phyloP scores from a whole-genome alignment of 805 yeast species.

The Candida ovalis region DNA sequence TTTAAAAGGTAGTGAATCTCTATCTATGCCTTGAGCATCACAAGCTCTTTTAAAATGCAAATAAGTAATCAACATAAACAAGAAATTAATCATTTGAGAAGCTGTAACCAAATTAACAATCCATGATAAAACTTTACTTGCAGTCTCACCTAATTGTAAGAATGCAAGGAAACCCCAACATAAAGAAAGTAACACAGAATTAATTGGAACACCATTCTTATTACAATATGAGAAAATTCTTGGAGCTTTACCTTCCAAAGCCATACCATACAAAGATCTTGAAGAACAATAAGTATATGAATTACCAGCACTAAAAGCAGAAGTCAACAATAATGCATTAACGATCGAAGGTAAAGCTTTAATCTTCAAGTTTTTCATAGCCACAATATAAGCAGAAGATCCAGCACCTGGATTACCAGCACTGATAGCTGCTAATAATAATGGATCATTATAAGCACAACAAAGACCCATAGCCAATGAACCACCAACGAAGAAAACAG shows the following conservation, averaged over 20 bases:
- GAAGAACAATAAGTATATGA: slow-evolving; percentile 45
- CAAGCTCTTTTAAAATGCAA: slow-evolving; percentile 61
- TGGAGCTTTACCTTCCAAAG: slow-evolving; percentile 46
- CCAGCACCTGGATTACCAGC: slow-evolving; percentile 42
- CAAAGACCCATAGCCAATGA: slow-evolving; percentile 44
- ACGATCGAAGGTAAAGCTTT: slow-evolving; percentile 42
- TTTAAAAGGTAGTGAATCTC: slow-evolving; percentile 42
- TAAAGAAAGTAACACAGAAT: slow-evolving; percentile 39
- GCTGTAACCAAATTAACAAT: slow-evolving; percentile 67
- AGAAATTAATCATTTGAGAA: slow-evolving; percentile 62
- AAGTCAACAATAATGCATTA: slow-evolving; percentile 38
- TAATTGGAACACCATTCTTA: slow-evolving; percentile 44
- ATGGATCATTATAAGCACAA: slow-evolving; percentile 41
- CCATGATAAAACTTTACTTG: slow-evolving; percentile 69
- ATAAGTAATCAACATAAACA: slow-evolving; percentile 54
- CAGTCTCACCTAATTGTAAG: slow-evolving; percentile 48
- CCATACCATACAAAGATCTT: slow-evolving; percentile 44
- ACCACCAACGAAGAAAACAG: slow-evolving; percentile 45
- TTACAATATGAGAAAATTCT: slow-evolving; percentile 39
- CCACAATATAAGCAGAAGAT: slow-evolving; percentile 45
- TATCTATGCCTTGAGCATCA: slow-evolving; percentile 47
- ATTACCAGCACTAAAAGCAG: slow-evolving; percentile 48
- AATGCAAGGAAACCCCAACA: slow-evolving; percentile 43
- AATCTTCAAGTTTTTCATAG: slow-evolving; percentile 43
- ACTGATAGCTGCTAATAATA: slow-evolving; percentile 30